A percentile compares a stretch with the other conserved stretches of the same genome.
These are phyloP conservation scores for Atractiella rhizophila DNA, from an alignment of 768 basidiomycete genomes.

Conservation along the genomic window DNA sequence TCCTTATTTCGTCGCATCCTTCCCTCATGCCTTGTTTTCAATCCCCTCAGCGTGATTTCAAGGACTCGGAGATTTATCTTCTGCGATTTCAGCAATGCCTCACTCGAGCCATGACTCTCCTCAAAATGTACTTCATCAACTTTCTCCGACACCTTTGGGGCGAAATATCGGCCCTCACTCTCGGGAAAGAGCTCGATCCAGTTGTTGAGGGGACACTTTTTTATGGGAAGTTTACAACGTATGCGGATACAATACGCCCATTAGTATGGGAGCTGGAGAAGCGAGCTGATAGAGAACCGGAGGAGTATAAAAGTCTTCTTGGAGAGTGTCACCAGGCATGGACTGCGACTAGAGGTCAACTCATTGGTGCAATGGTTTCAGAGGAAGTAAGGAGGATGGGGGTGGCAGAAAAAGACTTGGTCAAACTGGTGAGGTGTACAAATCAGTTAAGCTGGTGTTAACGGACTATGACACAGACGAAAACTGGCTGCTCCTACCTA, in stretches of 20 bases:
- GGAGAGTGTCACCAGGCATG: conserved; percentile 71
- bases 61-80: conserved; percentile 80
- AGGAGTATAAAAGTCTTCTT: conserved; percentile 56
- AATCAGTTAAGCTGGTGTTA: conserved; percentile 8
- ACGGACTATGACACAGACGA: conserved; percentile 33
- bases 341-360: conserved; percentile 41
- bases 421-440: conserved; percentile 40
- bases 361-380: conserved; percentile 46
- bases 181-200: conserved; percentile 37
- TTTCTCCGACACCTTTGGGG: conserved; percentile 50
- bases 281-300: conserved; percentile 45
- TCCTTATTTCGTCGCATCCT: background rate
- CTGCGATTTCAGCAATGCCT: conserved; percentile 94
- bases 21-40: background rate
- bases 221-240: conserved; percentile 60
- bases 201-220: conserved; percentile 27
- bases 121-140: conserved; percentile 87
- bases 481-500: conserved; percentile 72
- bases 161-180: conserved; percentile 49
- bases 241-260: conserved; percentile 45
- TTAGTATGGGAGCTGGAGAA: conserved; percentile 65
- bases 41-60: conserved; percentile 46
- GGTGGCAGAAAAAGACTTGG: conserved; percentile 51
- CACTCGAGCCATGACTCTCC: conserved; percentile 89
- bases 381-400: conserved; percentile 66